These are phyloP conservation scores for Citrullus colocynthis DNA, from an alignment of 306 rosid species.

Conservation along the genomic window DNA sequence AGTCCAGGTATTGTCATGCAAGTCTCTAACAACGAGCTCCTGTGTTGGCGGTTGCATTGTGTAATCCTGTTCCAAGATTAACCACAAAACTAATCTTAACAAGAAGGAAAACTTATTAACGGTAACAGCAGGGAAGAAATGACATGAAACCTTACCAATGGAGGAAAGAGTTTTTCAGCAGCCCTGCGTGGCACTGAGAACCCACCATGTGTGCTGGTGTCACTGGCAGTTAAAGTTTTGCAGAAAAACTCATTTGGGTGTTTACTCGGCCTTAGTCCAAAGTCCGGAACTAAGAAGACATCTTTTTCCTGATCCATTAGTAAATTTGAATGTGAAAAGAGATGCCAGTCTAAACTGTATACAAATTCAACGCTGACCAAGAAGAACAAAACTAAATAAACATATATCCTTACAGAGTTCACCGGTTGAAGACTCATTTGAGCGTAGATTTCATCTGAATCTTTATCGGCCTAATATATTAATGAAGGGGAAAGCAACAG, in stretches of 20 bases:
- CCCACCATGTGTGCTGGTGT: conserved; percentile 90
- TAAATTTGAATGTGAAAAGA: not conserved
- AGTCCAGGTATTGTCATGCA: conserved; percentile 84
- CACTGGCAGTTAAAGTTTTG: conserved; percentile 94
- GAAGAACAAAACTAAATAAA: not conserved
- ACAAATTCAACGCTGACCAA: not conserved
- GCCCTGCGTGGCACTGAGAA: conserved; percentile 93
- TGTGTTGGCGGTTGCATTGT: conserved; percentile 87
- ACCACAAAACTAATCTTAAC: not conserved
- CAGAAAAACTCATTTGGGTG: conserved; percentile 95
- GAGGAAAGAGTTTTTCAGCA: conserved; percentile 90
- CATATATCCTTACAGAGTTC: conserved; percentile 52
- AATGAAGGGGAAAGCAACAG: not conserved
- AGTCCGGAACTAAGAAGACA: conserved; percentile 73
- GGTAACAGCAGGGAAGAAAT: not conserved
- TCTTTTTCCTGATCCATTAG: conserved; percentile 57
- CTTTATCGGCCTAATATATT: conserved; percentile 73
- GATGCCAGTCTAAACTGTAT: not conserved
- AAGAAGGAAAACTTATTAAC: not conserved
- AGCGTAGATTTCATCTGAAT: conserved; percentile 89
- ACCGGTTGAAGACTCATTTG: conserved; percentile 95
- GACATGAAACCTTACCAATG: conserved; percentile 36
- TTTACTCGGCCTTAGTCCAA: conserved; percentile 63
- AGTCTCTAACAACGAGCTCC: conserved; percentile 80
- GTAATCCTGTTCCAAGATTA: conserved; percentile 44